phyloP scores from a whole-genome alignment of 2,329 filamentous ascomycete species.

The Fusarium graminum region DNA sequence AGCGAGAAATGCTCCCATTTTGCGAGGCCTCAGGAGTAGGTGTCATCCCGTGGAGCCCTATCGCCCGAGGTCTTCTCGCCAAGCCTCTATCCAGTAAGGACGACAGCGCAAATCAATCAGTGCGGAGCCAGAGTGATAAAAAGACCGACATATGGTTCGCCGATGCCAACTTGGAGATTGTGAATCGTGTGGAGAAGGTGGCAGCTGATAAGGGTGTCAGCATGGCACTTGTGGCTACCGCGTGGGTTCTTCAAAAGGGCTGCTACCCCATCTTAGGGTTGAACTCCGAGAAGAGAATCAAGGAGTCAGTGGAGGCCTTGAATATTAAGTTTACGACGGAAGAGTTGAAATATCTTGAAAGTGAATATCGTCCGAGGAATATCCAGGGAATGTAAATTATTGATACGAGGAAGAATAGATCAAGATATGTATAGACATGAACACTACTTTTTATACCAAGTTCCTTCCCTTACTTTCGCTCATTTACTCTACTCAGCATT shows the following conservation, averaged over 20 bases:
- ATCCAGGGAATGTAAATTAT: constrained; percentile 52
- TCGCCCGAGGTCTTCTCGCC: constrained; percentile 52
- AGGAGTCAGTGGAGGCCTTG: constrained; percentile 67
- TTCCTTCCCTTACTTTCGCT: no score
- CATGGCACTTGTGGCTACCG: constrained; percentile 75
- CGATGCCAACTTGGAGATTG: constrained; percentile 49
- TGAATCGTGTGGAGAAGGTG: constrained; percentile 63
- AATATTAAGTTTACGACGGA: constrained; percentile 66
- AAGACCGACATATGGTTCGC: constrained; percentile 46
- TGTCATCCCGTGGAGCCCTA: constrained; percentile 54
- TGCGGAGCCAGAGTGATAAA: constrained; percentile 41
- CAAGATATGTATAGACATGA: constrained; percentile 1
- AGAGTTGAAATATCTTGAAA: constrained; percentile 72
- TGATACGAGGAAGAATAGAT: not conserved
- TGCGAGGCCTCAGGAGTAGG: constrained; percentile 53
- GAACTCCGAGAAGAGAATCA: constrained; percentile 69
- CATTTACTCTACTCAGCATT: constrained; percentile 4
- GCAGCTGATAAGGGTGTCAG: constrained; percentile 68
- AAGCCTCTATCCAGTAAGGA: constrained; percentile 44
- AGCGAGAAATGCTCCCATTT: constrained; percentile 58
- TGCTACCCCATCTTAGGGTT: constrained; percentile 73
- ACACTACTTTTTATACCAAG: not conserved
- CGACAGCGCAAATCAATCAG: constrained; percentile 19
- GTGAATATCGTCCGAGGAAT: constrained; percentile 69
- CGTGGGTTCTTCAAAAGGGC: constrained; percentile 70